These are phyloP conservation scores for Solanum arcanum DNA, from an alignment of 257 asterid species.

Conservation along the genomic window DNA sequence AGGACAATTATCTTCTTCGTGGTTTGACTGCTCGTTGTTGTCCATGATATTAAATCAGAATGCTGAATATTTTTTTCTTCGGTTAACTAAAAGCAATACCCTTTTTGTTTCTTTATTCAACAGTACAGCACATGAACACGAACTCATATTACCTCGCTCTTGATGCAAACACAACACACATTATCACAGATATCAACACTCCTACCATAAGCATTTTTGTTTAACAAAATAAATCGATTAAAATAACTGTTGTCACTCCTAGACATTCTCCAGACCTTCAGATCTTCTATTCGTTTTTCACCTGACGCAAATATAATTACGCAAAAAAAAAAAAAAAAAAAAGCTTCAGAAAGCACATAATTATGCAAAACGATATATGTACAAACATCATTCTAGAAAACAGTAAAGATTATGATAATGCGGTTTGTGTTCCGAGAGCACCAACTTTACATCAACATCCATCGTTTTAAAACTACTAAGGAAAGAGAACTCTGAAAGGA, in stretches of 20 bases:
- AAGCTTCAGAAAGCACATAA: neutral
- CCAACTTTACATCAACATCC: constrained; percentile 4
- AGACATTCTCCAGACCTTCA: neutral
- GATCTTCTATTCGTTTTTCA: neutral
- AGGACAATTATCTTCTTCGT: neutral
- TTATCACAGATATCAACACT: neutral
- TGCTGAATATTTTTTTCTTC: neutral
- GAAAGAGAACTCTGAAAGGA: constrained; percentile 4
- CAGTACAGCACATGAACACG: neutral
- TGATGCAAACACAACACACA: neutral
- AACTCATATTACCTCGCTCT: neutral
- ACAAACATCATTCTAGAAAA: neutral
- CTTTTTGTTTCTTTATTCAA: neutral
- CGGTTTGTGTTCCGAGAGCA: neutral
- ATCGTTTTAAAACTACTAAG: neutral
- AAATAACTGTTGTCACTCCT: neutral
- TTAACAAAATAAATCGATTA: neutral
- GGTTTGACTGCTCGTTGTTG: neutral
- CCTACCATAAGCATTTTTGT: neutral
- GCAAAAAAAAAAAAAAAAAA: neutral
- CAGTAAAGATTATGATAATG: neutral
- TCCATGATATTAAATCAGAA: neutral
- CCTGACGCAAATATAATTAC: neutral
- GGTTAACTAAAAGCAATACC: neutral
- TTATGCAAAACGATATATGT: neutral